Base-by-base conservation (phyloP, 129 eudicot genomes). In the Chrysanthemum makinoi region DNA sequence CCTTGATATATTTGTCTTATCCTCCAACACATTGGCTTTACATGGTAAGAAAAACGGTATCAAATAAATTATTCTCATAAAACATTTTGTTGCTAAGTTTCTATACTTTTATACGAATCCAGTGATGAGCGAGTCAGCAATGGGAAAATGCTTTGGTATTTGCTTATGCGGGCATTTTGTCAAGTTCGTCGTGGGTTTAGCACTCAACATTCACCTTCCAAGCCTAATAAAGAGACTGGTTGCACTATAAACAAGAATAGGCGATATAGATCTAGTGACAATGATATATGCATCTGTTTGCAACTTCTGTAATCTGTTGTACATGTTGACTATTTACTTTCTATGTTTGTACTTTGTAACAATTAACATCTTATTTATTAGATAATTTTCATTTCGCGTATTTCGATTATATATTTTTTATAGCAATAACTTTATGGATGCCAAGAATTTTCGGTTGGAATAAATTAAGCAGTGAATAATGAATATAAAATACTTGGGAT, bases 21-120 rank as follows among this genome's bases (percentile, higher is more conserved):
- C 98, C 16, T 93, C 98, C 33, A 93, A 93, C 73, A 62, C 81
- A 2, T 80, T 93, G 76, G 92, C 98, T 75, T 78, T 89, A 61
- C 66, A 83, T 50, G 96, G 96, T 86, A 48, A 43, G 80, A 60
- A 48, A 15, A 54, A 52, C 8, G 16, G 30, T 39, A 16, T 39
- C n/a, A 5, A 46, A 4, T 7, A 1, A 30, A 72, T 8, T 35
- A 10, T 4, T 49, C 43, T 14, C 6, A 50, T 11, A 59, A 14
- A 24, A 35, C 22, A 35, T 68, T 16, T n/a, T 33, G 28, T 22
- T 63, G 69, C 65, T n/a, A 56, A 49, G 13, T 14, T 11, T 28
- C 5, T 28, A 11, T 61, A 53, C 43, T 62, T 64, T 65, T 39
- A 39, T 39, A 39, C 2, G 10, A 39, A 39, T 39, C 19, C 74